Conservation (phyloP, 1,139 yeast species). For the Lodderomyces parapsilosis region DNA sequence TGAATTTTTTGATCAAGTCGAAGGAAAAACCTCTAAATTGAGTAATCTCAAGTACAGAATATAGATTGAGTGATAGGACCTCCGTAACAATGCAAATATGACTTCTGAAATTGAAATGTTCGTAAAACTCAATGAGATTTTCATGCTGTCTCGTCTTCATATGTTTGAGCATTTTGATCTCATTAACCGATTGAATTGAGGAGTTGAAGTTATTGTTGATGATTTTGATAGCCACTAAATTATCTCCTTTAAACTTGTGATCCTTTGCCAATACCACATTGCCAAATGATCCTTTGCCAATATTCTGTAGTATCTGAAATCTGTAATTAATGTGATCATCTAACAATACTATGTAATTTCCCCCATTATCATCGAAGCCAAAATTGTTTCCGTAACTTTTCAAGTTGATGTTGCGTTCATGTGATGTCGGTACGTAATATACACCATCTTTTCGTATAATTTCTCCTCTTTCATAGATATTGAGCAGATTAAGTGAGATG, state of each 20-base stretch:
- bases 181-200: slow-evolving; percentile 72
- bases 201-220: slow-evolving; percentile 73
- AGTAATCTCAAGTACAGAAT: slow-evolving; percentile 61
- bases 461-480: slow-evolving; percentile 56
- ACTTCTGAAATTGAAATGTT: slow-evolving; percentile 77
- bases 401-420: slow-evolving; percentile 37
- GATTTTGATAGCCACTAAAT: slow-evolving; percentile 69
- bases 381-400: slow-evolving; percentile 49
- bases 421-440: slow-evolving; percentile 34
- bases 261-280: slow-evolving; percentile 71
- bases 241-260: slow-evolving; percentile 45
- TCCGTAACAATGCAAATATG: slow-evolving; percentile 85
- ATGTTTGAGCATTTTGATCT: slow-evolving; percentile 64
- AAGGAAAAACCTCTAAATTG: slow-evolving; percentile 61
- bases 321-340: slow-evolving; percentile 80
- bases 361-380: slow-evolving; percentile 72
- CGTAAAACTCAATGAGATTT: slow-evolving; percentile 51
- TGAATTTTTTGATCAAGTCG: slow-evolving; percentile 48
- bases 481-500: slow-evolving; percentile 22
- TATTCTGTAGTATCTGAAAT: slow-evolving; percentile 55
- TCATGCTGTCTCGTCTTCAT: slow-evolving; percentile 22
- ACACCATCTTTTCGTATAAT: slow-evolving; percentile 37
- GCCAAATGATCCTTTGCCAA: slow-evolving; percentile 88
- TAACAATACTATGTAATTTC: slow-evolving; percentile 55
- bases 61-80: slow-evolving; percentile 64